These are phyloP conservation scores for Vicia faba DNA, from an alignment of 306 rosid species.

Conservation along the genomic window DNA sequence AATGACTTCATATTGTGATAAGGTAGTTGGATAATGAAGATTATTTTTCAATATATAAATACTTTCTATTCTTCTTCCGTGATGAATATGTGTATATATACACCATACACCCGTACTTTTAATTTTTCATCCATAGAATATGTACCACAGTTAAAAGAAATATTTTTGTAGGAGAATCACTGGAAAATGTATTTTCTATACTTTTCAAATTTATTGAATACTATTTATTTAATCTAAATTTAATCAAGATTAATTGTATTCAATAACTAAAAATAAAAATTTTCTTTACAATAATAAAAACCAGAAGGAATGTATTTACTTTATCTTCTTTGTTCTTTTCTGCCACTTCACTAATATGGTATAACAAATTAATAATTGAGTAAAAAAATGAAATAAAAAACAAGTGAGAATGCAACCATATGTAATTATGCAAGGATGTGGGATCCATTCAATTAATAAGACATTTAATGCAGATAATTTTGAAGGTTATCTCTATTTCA, in stretches of 20 bases:
- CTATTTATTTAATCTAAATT: too few relatives aligned
- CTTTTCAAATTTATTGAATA: too few relatives aligned
- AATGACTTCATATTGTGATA: slow-evolving; percentile 43
- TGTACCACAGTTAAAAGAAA: too few relatives aligned
- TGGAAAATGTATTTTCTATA: background rate
- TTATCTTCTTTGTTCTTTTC: background rate
- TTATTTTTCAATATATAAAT: too few relatives aligned
- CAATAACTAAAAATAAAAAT: too few relatives aligned
- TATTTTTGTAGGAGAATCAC: background rate
- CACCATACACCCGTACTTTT: too few relatives aligned
- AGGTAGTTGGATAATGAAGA: slow-evolving; percentile 37
- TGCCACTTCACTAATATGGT: slow-evolving; percentile 40
- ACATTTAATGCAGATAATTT: slow-evolving; percentile 61
- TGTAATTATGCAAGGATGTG: slow-evolving; percentile 44
- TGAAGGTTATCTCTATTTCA: slow-evolving; percentile 41
- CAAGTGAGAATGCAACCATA: slow-evolving; percentile 49
- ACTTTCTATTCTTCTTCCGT: too few relatives aligned
- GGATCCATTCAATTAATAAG: slow-evolving; percentile 57
- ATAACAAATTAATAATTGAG: slow-evolving; percentile 65
- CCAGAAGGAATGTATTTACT: background rate
- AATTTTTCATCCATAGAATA: too few relatives aligned
- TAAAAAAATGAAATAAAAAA: slow-evolving; percentile 27
- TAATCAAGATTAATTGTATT: too few relatives aligned
- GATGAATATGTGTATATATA: too few relatives aligned
- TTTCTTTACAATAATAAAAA: too few relatives aligned